These are phyloP conservation scores for Zizania latifolia DNA, from an alignment of 176 grass and related monocot species.

Conservation along the genomic window DNA sequence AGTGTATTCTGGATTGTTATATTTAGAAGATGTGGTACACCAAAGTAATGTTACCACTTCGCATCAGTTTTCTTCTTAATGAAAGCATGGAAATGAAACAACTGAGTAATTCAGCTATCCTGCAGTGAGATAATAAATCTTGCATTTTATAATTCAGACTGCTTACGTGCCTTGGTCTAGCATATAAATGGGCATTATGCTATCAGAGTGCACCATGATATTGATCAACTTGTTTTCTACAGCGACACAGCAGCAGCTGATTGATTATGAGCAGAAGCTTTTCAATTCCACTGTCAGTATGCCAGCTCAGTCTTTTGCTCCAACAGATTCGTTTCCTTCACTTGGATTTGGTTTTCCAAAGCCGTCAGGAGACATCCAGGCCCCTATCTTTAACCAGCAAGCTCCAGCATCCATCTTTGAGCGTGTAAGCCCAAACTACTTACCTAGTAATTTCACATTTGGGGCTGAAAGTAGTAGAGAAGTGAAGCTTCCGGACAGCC, in stretches of 20 bases:
- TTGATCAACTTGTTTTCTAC: background rate
- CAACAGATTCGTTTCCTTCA: conserved; percentile 56
- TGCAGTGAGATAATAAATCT: background rate
- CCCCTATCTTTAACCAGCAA: conserved; percentile 47
- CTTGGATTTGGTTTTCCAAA: conserved; percentile 55
- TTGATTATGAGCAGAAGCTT: conserved; percentile 63
- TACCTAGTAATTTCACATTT: conserved; percentile 49
- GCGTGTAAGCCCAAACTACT: conserved; percentile 22
- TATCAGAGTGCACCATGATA: background rate
- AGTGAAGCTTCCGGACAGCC: conserved; percentile 29
- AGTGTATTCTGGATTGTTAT: background rate
- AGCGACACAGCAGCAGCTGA: conserved; percentile 54
- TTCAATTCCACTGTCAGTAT: conserved; percentile 35
- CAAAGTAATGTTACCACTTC: background rate
- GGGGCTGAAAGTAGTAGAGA: conserved; percentile 47
- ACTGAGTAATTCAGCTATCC: background rate
- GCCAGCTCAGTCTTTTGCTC: conserved; percentile 12
- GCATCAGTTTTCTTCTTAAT: background rate
- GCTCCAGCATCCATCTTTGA: conserved; percentile 53
- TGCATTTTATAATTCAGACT: conserved; percentile 2
- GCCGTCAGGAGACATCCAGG: conserved; percentile 39
- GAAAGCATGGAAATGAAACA: no score
- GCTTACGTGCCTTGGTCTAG: background rate
- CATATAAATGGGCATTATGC: background rate
- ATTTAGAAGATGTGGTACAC: conserved; percentile 1